These are phyloP conservation scores for Serendipita sp. DNA, from an alignment of 768 basidiomycete genomes.

Conservation along the genomic window DNA sequence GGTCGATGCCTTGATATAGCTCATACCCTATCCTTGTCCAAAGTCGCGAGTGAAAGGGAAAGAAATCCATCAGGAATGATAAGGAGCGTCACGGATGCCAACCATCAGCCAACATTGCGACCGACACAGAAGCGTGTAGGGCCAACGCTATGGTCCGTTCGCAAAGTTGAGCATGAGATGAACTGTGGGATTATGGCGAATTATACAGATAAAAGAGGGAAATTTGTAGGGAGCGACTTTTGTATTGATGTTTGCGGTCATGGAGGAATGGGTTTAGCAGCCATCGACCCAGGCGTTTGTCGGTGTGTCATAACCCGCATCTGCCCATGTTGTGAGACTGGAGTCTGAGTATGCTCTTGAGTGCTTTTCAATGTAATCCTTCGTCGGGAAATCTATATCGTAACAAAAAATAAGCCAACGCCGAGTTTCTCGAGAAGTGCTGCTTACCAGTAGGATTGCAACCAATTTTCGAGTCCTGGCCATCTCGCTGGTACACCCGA, in stretches of 20 bases:
- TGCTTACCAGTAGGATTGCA: neutral
- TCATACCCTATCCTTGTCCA: too few species aligned
- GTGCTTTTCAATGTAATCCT: constrained; percentile 18
- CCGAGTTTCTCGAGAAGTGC: neutral
- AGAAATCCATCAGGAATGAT: too few species aligned
- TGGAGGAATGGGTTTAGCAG: neutral
- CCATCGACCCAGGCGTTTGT: neutral
- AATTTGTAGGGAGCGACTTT: neutral
- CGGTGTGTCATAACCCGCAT: neutral
- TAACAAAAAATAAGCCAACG: constrained; percentile 5
- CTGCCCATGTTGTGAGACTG: neutral
- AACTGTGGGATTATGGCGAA: too few species aligned
- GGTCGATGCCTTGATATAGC: too few species aligned
- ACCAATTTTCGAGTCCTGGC: neutral
- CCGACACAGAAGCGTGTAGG: too few species aligned
- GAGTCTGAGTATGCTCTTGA: constrained; percentile 17
- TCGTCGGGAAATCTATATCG: constrained; percentile 19
- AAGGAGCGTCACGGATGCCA: too few species aligned
- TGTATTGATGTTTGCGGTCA: too few species aligned
- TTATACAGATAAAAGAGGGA: neutral
- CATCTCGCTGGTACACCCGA: constrained; percentile 17
- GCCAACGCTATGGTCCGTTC: too few species aligned
- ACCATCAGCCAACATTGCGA: too few species aligned
- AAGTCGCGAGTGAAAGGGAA: too few species aligned
- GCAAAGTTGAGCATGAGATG: too few species aligned